phyloP scores from a whole-genome alignment of 2,329 filamentous ascomycete species.

The Talaromyces sp. region DNA sequence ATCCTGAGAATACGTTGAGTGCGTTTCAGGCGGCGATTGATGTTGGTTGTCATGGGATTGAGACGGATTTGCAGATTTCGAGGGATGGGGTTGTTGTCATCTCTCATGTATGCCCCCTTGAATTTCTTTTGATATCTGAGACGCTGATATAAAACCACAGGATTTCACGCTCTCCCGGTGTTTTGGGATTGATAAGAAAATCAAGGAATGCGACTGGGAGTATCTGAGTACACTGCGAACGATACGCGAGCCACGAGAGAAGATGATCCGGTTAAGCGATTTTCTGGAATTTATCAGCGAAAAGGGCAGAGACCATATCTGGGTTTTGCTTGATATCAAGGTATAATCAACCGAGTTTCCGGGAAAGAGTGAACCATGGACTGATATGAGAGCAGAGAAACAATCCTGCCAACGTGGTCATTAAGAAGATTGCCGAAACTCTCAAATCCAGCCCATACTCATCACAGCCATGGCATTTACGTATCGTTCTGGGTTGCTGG shows the following conservation, averaged over 20 bases:
- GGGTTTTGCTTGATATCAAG: conserved; percentile 88
- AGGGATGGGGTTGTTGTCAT: conserved; percentile 81
- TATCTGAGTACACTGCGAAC: conserved; percentile 70
- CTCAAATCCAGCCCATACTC: conserved; percentile 54
- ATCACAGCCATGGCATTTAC: conserved; percentile 64
- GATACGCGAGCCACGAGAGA: conserved; percentile 63
- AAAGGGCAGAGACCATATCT: conserved; percentile 65
- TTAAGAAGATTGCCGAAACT: conserved; percentile 65
- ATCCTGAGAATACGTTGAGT: conserved; percentile 82
- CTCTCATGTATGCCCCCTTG: conserved; percentile 62
- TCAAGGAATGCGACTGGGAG: conserved; percentile 74
- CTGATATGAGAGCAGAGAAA: conserved; percentile 26
- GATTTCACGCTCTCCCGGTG: conserved; percentile 76
- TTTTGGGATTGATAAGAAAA: conserved; percentile 70
- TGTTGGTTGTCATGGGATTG: conserved; percentile 75
- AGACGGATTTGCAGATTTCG: conserved; percentile 84
- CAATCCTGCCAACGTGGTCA: conserved; percentile 61
- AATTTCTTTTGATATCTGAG: neutral
- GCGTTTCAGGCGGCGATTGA: conserved; percentile 73
- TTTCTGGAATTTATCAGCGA: conserved; percentile 69
- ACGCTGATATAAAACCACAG: conserved; percentile 39
- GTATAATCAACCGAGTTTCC: conserved; percentile 40
- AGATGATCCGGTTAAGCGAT: conserved; percentile 72
- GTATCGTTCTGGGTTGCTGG: conserved; percentile 82
- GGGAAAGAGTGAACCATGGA: neutral